Evolutionary conservation across 352 stramenopile species (phyloP), one percentile per base, ranked within the genome.

Genomic region (Pythium dissotocum): DNA sequence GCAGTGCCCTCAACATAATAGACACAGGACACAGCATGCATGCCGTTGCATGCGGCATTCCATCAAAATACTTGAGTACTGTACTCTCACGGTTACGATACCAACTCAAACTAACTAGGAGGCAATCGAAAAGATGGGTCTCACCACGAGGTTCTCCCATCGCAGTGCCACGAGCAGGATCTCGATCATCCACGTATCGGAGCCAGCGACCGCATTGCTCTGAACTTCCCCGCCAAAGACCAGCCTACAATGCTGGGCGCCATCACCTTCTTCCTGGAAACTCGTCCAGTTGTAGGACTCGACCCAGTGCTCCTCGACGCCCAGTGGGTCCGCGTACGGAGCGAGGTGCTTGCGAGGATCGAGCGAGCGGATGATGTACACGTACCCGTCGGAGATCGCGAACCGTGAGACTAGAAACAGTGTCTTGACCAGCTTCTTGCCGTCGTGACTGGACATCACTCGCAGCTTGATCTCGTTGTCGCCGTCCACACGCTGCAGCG

Each of bases 401-500:
- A 76, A 68, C 2, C 56, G 58, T 38, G 69, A 69, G 30, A 65
- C 55, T 7, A 76, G 46, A 38, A 69, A 66, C 0, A 69, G 54
- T 28, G 69, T 63, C 46, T 76, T 76, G 54, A 70, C 55, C 5
- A 60, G 28, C 2, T 58, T 7, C 21, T 7, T 63, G 14, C 59
- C 58, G 54, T 72, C 64, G 4, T 54, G 52, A 35, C 28, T 69
- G 13, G 40, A 9, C 55, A 72, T 69, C 13, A 69, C 7, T 3
- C 63, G 64, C 28, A 67, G 68, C 32, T 64, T 16, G 52, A 76
- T 61, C 35, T 59, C 44, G 40, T 71, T 76, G 54, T 76, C 49
- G 16, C 69, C 63, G 48, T 71, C 63, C n/a, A 76, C 58, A 16
- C 65, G 44, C 36, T 76, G 63, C 1, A 76, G 16, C n/a, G 38